Evolutionary conservation across 805 yeast species (phyloP).

Genomic region (Candida schatavii): DNA sequence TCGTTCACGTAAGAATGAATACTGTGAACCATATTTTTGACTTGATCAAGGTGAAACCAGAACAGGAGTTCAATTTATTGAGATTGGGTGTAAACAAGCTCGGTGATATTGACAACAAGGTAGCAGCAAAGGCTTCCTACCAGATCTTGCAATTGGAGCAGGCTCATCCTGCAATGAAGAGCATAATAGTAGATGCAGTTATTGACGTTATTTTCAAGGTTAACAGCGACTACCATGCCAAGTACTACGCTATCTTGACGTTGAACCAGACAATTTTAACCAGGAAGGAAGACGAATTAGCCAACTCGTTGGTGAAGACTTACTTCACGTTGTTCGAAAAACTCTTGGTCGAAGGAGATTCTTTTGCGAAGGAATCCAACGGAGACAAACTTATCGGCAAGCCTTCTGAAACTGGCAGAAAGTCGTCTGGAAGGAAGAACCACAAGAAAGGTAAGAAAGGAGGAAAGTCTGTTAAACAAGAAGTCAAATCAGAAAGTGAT

Average conservation of each 20-base stretch:
- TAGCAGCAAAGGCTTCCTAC: slow-evolving; percentile 83
- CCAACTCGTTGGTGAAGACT: slow-evolving; percentile 77
- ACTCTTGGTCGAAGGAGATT: slow-evolving; percentile 66
- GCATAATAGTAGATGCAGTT: slow-evolving; percentile 72
- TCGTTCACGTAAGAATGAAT: slow-evolving; percentile 79
- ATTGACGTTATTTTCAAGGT: slow-evolving; percentile 76
- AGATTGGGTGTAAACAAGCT: slow-evolving; percentile 88
- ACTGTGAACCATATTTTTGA: slow-evolving; percentile 76
- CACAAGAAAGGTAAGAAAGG: slow-evolving; percentile 85
- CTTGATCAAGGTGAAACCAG: slow-evolving; percentile 81
- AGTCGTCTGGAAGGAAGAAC: slow-evolving; percentile 53
- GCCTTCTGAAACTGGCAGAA: slow-evolving; percentile 52
- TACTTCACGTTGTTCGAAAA: slow-evolving; percentile 87
- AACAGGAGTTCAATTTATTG: slow-evolving; percentile 90
- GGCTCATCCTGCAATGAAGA: slow-evolving; percentile 94
- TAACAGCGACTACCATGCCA: slow-evolving; percentile 73
- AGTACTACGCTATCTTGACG: slow-evolving; percentile 84
- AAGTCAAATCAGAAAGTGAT: slow-evolving; percentile 61
- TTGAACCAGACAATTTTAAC: slow-evolving; percentile 90
- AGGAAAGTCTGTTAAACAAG: slow-evolving; percentile 68
- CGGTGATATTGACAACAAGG: slow-evolving; percentile 90
- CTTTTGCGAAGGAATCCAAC: slow-evolving; percentile 36
- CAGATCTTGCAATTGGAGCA: slow-evolving; percentile 77
- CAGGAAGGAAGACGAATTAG: slow-evolving; percentile 70
- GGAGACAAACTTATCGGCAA: slow-evolving; percentile 45